phyloP scores from a whole-genome alignment of 2,329 filamentous ascomycete species.

The Nakataea oryzae region DNA sequence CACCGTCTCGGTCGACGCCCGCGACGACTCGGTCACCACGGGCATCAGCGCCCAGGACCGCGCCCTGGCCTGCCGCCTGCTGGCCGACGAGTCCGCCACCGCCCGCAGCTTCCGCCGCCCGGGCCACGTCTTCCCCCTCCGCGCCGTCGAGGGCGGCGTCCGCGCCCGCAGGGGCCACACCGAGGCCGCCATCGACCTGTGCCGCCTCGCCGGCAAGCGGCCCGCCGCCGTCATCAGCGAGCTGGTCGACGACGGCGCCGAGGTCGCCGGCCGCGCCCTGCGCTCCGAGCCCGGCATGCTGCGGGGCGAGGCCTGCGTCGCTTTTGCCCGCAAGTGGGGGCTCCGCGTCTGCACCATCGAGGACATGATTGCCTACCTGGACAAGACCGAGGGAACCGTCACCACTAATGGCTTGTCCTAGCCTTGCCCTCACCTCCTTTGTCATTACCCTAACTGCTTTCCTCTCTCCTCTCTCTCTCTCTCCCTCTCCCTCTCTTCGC shows the following conservation, averaged over 20 bases:
- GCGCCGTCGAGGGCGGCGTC: conserved; percentile 70
- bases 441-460: not conserved
- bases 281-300: conserved; percentile 74
- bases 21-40: conserved; percentile 63
- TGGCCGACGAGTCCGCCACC: conserved; percentile 56
- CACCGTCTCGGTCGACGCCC: conserved; percentile 78
- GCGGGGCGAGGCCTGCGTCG: conserved; percentile 76
- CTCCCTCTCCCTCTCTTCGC: too few species aligned
- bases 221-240: conserved; percentile 81
- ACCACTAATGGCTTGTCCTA: conserved; percentile 27
- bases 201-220: conserved; percentile 67
- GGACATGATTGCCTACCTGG: conserved; percentile 70
- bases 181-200: conserved; percentile 88
- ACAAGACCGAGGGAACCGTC: conserved; percentile 60
- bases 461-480: not conserved
- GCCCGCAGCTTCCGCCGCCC: conserved; percentile 63
- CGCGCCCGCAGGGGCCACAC: conserved; percentile 76
- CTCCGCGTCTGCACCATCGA: conserved; percentile 94
- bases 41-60: conserved; percentile 88
- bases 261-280: conserved; percentile 57
- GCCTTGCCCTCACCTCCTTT: not conserved
- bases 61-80: conserved; percentile 65
- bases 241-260: conserved; percentile 75
- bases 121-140: conserved; percentile 82
- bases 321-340: conserved; percentile 80